Conservation (phyloP, 345 rosid genomes). For the Euclidium syriacum region DNA sequence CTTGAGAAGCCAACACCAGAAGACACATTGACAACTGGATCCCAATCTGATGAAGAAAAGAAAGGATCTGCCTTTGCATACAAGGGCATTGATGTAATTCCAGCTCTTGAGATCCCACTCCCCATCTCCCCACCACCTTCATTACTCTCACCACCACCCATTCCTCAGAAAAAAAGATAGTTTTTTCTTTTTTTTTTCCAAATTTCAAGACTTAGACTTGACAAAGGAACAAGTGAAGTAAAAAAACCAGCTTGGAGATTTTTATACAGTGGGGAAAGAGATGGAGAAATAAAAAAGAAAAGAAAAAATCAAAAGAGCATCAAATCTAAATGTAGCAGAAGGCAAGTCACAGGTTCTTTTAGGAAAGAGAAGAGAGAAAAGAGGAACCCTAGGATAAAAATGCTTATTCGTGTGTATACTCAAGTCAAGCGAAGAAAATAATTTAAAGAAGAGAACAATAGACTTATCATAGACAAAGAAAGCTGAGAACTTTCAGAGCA, state of each 20-base stretch:
- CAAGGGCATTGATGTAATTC: conserved; percentile 39
- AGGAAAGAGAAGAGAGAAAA: conserved; percentile 24
- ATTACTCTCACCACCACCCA: conserved; percentile 58
- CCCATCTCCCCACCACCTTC: conserved; percentile 42
- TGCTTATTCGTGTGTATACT: conserved; percentile 33
- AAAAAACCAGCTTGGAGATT: conserved; percentile 60
- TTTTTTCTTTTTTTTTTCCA: conserved; percentile 51
- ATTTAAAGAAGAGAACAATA: conserved; percentile 28
- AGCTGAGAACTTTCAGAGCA: conserved; percentile 91
- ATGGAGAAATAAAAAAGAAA: conserved; percentile 46
- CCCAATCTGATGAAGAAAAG: conserved; percentile 81
- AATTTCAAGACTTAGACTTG: conserved; percentile 41
- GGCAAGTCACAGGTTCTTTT: conserved; percentile 38
- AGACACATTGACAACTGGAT: conserved; percentile 58
- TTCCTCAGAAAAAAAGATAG: conserved; percentile 27
- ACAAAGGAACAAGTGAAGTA: too few species aligned
- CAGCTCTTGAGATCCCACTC: conserved; percentile 37
- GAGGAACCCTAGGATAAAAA: conserved; percentile 37
- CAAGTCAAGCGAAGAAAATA: conserved; percentile 35
- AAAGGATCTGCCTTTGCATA: conserved; percentile 47
- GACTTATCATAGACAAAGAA: conserved; percentile 44
- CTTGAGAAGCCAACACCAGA: conserved; percentile 46
- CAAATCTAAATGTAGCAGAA: conserved; percentile 52
- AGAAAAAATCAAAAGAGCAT: conserved; percentile 50
- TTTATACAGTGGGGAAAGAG: conserved; percentile 49